Conservation (phyloP, 345 rosid species). For the Anacardium occidentale region DNA sequence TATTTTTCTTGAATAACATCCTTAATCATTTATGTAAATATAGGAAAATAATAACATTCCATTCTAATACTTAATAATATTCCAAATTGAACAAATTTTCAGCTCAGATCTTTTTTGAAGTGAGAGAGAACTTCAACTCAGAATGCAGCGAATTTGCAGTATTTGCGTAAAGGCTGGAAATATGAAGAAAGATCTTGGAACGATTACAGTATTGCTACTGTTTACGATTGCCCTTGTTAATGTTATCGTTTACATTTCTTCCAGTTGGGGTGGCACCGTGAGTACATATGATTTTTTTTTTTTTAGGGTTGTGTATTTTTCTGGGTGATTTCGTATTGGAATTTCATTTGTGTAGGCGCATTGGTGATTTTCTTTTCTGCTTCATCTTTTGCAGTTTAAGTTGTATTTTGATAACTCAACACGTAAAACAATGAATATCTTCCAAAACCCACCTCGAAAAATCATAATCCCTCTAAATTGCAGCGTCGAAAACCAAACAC, state of each 20-base stretch:
- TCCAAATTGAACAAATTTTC: too few relatives aligned
- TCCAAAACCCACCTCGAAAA: slow-evolving; percentile 10
- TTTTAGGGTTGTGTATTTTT: too few relatives aligned
- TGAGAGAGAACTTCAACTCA: too few relatives aligned
- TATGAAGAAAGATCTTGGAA: slow-evolving; percentile 19
- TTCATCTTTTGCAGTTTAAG: slow-evolving; percentile 22
- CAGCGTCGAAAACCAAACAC: slow-evolving; percentile 30
- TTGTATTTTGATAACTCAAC: slow-evolving; percentile 1
- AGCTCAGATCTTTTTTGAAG: too few relatives aligned
- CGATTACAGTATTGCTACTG: slow-evolving; percentile 23
- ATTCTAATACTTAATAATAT: too few relatives aligned
- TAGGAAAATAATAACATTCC: too few relatives aligned
- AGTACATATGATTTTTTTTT: slow-evolving; percentile 5
- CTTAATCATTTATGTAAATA: too few relatives aligned
- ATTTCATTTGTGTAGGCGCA: too few relatives aligned
- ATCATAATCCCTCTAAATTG: slow-evolving; percentile 42
- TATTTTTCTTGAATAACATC: too few relatives aligned
- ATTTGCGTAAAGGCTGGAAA: too few relatives aligned
- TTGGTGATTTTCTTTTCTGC: too few relatives aligned
- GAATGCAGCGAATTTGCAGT: background rate
- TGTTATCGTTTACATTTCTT: slow-evolving; percentile 24
- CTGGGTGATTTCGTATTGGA: too few relatives aligned
- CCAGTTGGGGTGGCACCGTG: slow-evolving; percentile 29
- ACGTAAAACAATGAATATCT: slow-evolving; percentile 1
- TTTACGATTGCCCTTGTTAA: slow-evolving; percentile 8